Conservation (phyloP, 1,284 basidiomycete genomes). For the Sporisorium exsertum region DNA sequence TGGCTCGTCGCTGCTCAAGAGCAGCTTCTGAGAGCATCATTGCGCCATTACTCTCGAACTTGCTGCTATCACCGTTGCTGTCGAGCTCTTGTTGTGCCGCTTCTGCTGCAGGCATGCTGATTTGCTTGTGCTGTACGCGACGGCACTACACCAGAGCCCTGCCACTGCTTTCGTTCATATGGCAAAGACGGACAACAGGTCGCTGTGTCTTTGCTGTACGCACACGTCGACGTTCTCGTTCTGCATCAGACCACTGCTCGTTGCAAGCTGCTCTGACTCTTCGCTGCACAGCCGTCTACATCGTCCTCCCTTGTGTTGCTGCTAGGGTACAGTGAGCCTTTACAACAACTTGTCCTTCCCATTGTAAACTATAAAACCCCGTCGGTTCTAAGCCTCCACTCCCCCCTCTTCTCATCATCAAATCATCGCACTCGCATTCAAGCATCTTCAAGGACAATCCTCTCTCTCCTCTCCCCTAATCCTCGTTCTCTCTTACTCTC, state of each 20-base stretch:
- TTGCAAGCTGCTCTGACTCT: background rate
- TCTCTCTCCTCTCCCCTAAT: background rate
- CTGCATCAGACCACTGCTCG: background rate
- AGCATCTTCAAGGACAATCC: constrained; percentile 22
- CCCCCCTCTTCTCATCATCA: constrained; percentile 19
- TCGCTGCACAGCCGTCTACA: background rate
- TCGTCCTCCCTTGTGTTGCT: background rate
- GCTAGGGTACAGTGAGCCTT: too few species aligned
- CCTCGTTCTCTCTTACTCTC: constrained; percentile 5
- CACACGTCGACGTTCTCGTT: background rate
- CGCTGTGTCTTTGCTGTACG: constrained; percentile 1
- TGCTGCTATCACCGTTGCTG: too few species aligned
- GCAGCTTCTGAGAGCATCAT: too few species aligned
- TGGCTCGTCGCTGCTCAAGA: too few species aligned
- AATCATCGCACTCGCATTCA: constrained; percentile 20
- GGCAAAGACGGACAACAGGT: background rate
- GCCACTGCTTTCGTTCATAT: background rate
- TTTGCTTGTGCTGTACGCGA: background rate
- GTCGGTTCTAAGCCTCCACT: constrained; percentile 5
- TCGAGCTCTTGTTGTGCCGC: background rate
- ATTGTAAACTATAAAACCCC: constrained; percentile 18
- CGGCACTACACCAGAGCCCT: background rate
- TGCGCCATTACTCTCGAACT: background rate
- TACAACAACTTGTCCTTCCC: background rate
- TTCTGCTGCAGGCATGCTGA: background rate